These are phyloP conservation scores for Phlyctochytrium bullatum DNA, from an alignment of 192 early-diverging fungal species.

Conservation along the genomic window DNA sequence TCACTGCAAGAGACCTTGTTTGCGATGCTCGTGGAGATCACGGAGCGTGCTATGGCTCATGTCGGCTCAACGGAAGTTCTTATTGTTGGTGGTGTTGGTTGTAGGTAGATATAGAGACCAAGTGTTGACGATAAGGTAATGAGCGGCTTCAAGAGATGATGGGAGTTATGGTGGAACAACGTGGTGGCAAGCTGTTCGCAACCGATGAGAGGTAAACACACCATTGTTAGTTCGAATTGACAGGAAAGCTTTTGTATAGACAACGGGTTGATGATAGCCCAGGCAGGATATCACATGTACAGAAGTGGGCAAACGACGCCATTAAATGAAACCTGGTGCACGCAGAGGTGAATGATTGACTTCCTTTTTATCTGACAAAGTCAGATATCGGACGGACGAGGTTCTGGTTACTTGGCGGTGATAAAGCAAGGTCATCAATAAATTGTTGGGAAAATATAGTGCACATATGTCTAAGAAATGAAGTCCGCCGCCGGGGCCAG, in stretches of 20 bases:
- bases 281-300: conserved; percentile 86
- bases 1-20: conserved; percentile 96
- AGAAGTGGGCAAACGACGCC: conserved; percentile 78
- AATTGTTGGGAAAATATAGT: no score
- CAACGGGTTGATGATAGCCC: conserved; percentile 99
- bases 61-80: conserved; percentile 87
- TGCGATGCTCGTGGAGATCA: conserved; percentile 99
- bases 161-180: conserved; percentile 87
- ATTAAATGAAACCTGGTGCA: conserved; percentile 84
- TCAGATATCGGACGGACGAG: conserved; percentile 44
- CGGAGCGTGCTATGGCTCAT: conserved; percentile 98
- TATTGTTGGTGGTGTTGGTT: conserved; percentile 96
- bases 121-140: conserved; percentile 56
- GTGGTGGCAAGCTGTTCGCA: conserved; percentile 85
- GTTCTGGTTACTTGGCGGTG: conserved; percentile 41
- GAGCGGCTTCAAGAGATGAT: conserved; percentile 96
- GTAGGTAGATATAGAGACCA: conserved; percentile 43
- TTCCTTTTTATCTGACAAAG: neutral
- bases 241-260: conserved; percentile 85
- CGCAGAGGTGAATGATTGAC: conserved; percentile 64
- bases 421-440: no score
- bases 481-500: no score
- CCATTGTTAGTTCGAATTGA: conserved; percentile 3
- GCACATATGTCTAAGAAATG: no score
- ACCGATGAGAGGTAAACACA: conserved; percentile 83